Evolutionary conservation across 2,329 filamentous ascomycete species (phyloP), one percentile per base, ranked within the genome.

Genomic region (Fusarium sp.): DNA sequence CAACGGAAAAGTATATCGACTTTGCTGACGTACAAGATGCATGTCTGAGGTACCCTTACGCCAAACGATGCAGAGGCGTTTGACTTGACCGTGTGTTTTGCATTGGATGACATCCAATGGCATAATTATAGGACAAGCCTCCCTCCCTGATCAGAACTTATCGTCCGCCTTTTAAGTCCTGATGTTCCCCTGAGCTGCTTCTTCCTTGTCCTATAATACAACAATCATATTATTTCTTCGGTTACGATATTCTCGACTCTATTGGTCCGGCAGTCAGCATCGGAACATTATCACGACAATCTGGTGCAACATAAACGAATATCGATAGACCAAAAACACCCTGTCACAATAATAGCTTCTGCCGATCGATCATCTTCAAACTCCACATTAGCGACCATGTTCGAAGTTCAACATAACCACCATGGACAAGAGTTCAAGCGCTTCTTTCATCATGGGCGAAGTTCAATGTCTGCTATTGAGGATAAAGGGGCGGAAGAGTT

Each of bases 401-500:
- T 77, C 64, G 72, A 75, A 46, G 75, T 77, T 44, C 68, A 60
- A 46, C 75, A 77, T 45, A 67, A 74, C 41, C 75, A 77, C 53
- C 72, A 77, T 66, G 72, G 72, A 53, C 58, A 71, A 18, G 75
- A 77, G 35, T 77, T 77, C 45, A 75, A 69, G 44, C 73, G 73
- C 54, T 73, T 75, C 68, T 77, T 77, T 60, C 74, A 76, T 17
- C 67, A 64, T 38, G 73, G 73, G 5, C 74, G 75, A 52, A 75
- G 75, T 62, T 77, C 75, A 41, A 76, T 77, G 75, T 68, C 75
- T 23, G 73, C 75, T 18, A 59, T 77, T 27, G 75, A 77, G 35
- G 73, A 77, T 48, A 77, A 70, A 66, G 61, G 69, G 32, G 75
- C 75, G 35, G 75, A 77, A 14, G 75, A 75, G 46, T 76, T 77